Evolutionary conservation across 345 rosid species (phyloP), one percentile per base, ranked within the genome.

Genomic region (Turnera subulata): DNA sequence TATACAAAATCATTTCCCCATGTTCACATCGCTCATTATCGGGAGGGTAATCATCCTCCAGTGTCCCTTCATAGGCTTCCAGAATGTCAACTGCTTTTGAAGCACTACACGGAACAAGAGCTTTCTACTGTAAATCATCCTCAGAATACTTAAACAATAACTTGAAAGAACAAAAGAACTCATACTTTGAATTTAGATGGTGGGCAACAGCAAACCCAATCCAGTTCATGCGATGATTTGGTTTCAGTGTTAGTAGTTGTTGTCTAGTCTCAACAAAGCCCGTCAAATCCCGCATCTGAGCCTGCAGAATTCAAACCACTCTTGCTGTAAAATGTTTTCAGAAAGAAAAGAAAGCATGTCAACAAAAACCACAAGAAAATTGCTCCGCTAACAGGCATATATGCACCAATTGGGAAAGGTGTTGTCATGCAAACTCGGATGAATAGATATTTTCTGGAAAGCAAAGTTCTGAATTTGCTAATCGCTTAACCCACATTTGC

Each of bases 181-280:
- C 79, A 53, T 83, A 94, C 99, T 94, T 81, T 20, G 83, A 68
- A 70, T 90, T 82, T 62, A 94, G 74, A 80, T 94, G 97, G 56
- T 94, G 95, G 66, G 99, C 80, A 70, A 94, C 99, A 24, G 96
- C 91, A 84, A 94, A 94, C 50, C 99, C 99, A 68, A 94, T 94
- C 99, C 99, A 94, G 66, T 94, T 94, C 97, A 90, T 85, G 58
- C 97, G 96, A 58, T 88, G 99, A 78, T 90, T 94, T 62, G 99
- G 96, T 69, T 94, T 94, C 71, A 94, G 66, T 54, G 90, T 82
- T 71, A 93, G 72, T 60, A 94, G 96, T 73, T 83, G 93, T 49
- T 86, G 99, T 64, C 99, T 85, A 52, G 99, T 94, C 80, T 90
- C 93, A 62, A 94, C 96, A 79, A 94, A 94, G 39, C 96, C 97